Evolutionary conservation across 352 stramenopile species (phyloP), one percentile per base, ranked within the genome.

Genomic region (Globisporangium sylvaticum): DNA sequence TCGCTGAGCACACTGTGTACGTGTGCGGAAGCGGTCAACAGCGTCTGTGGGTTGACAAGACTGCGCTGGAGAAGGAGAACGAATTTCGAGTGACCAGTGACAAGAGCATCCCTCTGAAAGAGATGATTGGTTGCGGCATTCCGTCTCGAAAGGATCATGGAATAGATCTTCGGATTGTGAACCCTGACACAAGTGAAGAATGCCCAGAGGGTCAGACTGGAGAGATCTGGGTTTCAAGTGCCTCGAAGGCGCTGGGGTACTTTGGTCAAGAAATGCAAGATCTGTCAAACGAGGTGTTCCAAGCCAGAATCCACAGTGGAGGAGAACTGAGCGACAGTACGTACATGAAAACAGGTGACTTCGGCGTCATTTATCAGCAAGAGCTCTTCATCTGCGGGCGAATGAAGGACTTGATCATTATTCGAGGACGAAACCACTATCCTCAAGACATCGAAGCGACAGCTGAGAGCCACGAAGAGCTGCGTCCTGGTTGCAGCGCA

Each of bases 1-100:
- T 99, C n/a, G 98, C 98, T 10, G 98, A 99, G 79, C 94, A 99
- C 75, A 99, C 97, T 1, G 98, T 99, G 37, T 99, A 98, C 76
- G 97, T 99, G 59, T 99, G 93, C 61, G 96, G 96, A 20, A 90
- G 92, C 48, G 97, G 97, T 1, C 79, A 89, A 46, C 84, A 97
- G 71, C 81, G 83, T 14, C 62, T 99, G 20, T 88, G 67, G 44
- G 92, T 99, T 10, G 84, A 97, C 57, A 98, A 98, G 68, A 73
- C 81, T 20, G 81, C 77, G 24, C 77, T 99, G 6, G 95, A 99
- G 71, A 74, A 87, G 15, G 78, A 98, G 8, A 73, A 73, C n/a
- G 32, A 79, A 2, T 83, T 86, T 77, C 81, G 65, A 54, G 72
- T 85, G 10, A 64, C 64, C 6, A 71, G 56, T 7, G 14, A 58